Conservation (phyloP, 1,139 yeast species). For the Debaryomyces fabryi region DNA sequence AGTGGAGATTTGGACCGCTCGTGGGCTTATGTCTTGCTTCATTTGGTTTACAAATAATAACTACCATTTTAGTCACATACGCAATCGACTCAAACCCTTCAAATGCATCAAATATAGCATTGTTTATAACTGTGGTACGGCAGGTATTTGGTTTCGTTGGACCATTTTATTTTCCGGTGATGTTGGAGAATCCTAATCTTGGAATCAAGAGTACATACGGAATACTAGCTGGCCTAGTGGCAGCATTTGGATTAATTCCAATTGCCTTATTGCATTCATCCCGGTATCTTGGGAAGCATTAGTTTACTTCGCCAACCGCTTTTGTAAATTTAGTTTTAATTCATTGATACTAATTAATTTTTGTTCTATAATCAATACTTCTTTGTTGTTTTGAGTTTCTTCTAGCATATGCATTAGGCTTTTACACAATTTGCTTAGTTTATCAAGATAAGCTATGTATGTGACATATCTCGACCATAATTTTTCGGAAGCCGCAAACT, state of each 20-base stretch:
- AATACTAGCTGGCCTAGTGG: slow-evolving; percentile 20
- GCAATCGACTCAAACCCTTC: slow-evolving; percentile 18
- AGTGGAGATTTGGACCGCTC: slow-evolving; percentile 22
- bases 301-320: neutral
- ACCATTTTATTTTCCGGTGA: slow-evolving; percentile 24
- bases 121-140: slow-evolving; percentile 21
- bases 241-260: slow-evolving; percentile 15
- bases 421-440: slow-evolving; percentile 15
- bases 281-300: neutral
- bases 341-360: slow-evolving; percentile 10
- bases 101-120: slow-evolving; percentile 19
- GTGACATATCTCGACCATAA: slow-evolving; percentile 21
- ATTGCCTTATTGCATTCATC: slow-evolving; percentile 10
- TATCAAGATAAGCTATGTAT: slow-evolving; percentile 17
- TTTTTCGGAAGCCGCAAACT: slow-evolving; percentile 13
- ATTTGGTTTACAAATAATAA: slow-evolving; percentile 22
- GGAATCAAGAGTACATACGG: slow-evolving; percentile 20
- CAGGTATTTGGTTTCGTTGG: slow-evolving; percentile 23
- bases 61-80: slow-evolving; percentile 22
- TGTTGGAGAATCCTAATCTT: slow-evolving; percentile 17
- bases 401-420: slow-evolving; percentile 14
- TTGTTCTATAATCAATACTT: slow-evolving; percentile 6
- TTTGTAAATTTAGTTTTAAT: slow-evolving; percentile 3
- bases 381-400: slow-evolving; percentile 9
- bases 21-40: slow-evolving; percentile 21